Percentiles rank a stretch among this genome's conserved stretches.
These are phyloP conservation scores for Ophiostoma populinum DNA, from an alignment of 2,329 filamentous ascomycete species.

Conservation along the genomic window DNA sequence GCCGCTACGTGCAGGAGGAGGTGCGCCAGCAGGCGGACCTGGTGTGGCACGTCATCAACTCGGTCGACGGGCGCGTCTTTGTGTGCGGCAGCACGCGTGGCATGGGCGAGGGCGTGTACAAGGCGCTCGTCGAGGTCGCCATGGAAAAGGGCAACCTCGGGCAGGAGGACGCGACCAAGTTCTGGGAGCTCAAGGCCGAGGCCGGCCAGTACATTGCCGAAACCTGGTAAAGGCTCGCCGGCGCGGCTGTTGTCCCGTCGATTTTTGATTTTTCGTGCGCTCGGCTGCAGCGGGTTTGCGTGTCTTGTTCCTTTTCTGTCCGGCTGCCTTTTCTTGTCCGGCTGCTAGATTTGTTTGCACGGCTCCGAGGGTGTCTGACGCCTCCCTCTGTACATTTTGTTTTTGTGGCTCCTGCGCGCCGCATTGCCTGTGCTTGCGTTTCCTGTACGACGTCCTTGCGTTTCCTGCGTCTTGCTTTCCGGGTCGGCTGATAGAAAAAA, in stretches of 20 bases:
- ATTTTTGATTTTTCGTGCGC: neutral
- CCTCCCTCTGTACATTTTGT: too few relatives aligned
- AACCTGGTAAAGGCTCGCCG: constrained; percentile 40
- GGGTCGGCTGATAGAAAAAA: too few relatives aligned
- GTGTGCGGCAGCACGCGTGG: constrained; percentile 91
- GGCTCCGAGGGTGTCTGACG: too few relatives aligned
- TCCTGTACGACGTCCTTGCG: too few relatives aligned
- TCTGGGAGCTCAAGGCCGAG: constrained; percentile 84
- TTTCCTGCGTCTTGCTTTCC: too few relatives aligned
- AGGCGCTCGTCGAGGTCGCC: constrained; percentile 72
- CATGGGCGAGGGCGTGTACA: constrained; percentile 94
- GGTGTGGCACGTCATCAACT: constrained; percentile 97
- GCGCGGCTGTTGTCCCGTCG: too few relatives aligned
- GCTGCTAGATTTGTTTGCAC: too few relatives aligned
- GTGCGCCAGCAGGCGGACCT: constrained; percentile 80
- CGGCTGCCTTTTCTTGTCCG: too few relatives aligned
- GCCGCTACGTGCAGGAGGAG: constrained; percentile 91
- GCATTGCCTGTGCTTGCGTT: too few relatives aligned
- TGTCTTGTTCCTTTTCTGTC: too few relatives aligned
- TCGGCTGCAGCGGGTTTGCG: too few relatives aligned
- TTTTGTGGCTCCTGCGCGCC: too few relatives aligned
- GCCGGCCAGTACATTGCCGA: constrained; percentile 91
- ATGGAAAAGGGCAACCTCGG: constrained; percentile 85
- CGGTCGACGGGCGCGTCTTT: constrained; percentile 88
- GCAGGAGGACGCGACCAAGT: constrained; percentile 62